Evolutionary conservation across 768 basidiomycete genomes (phyloP).

Genomic region (Holtermannia corniformis): DNA sequence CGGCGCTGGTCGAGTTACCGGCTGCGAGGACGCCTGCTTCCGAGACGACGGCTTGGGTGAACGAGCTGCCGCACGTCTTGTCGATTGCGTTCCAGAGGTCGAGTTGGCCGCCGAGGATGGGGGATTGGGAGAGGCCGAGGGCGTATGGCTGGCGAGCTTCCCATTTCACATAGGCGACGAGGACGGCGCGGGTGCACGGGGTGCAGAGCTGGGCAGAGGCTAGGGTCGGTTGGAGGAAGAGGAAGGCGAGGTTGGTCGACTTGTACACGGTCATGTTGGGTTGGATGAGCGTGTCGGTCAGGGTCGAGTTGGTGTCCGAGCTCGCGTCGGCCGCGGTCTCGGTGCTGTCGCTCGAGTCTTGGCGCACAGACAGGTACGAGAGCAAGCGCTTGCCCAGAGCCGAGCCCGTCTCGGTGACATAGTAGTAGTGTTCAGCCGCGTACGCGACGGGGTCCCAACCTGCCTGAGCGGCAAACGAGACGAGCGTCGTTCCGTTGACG

Average conservation of each 20-base stretch:
- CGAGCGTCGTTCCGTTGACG: slow-evolving; percentile 47
- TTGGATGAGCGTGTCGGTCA: too few species aligned
- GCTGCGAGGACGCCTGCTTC: slow-evolving; percentile 26
- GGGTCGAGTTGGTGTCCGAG: slow-evolving; percentile 19
- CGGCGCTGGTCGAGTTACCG: slow-evolving; percentile 15
- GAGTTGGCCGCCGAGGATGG: slow-evolving; percentile 58
- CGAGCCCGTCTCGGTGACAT: slow-evolving; percentile 17
- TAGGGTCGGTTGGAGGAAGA: slow-evolving; percentile 57
- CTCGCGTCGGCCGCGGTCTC: slow-evolving; percentile 2
- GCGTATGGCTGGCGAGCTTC: slow-evolving; percentile 65
- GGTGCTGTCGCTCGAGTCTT: slow-evolving; percentile 8
- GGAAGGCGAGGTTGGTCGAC: slow-evolving; percentile 54
- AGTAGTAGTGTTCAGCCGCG: slow-evolving; percentile 33
- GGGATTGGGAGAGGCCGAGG: slow-evolving; percentile 58
- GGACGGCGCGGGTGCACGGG: slow-evolving; percentile 65
- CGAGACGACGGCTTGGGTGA: slow-evolving; percentile 45
- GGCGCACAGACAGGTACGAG: slow-evolving; percentile 20
- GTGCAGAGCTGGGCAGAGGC: slow-evolving; percentile 58
- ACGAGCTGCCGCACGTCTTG: slow-evolving; percentile 58
- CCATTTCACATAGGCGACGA: slow-evolving; percentile 67
- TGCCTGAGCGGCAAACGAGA: slow-evolving; percentile 7
- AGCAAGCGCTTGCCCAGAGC: slow-evolving; percentile 23
- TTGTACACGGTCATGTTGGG: slow-evolving; percentile 50
- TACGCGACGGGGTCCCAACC: slow-evolving; percentile 21
- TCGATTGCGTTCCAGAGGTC: slow-evolving; percentile 57